A percentile compares a stretch with the other conserved stretches of the same genome.
phyloP scores from a whole-genome alignment of 805 yeast species.

The Starmerella ratchasimensis region DNA sequence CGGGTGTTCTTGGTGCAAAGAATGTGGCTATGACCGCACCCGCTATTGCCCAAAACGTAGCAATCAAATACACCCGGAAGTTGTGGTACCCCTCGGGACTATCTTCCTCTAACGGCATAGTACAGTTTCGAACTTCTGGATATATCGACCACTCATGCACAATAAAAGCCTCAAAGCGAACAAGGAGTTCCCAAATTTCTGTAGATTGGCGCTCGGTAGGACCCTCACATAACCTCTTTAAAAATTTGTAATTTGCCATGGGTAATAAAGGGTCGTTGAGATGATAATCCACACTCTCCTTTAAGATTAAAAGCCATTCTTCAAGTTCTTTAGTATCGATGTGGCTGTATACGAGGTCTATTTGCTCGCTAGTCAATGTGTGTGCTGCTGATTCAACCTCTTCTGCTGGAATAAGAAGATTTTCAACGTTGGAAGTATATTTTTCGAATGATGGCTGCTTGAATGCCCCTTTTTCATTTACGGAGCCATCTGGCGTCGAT shows the following conservation, averaged over 20 bases:
- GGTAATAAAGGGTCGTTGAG: slow-evolving; percentile 38
- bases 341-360: slow-evolving; percentile 11
- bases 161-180: slow-evolving; percentile 33
- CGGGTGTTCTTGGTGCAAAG: slow-evolving; percentile 45
- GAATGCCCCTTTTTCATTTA: too few species aligned
- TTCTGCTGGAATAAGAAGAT: neutral
- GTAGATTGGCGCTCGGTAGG: slow-evolving; percentile 4
- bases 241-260: slow-evolving; percentile 26
- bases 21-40: slow-evolving; percentile 46
- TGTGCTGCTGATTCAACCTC: neutral
- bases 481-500: too few species aligned
- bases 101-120: slow-evolving; percentile 38
- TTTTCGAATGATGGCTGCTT: too few species aligned
- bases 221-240: slow-evolving; percentile 22
- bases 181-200: slow-evolving; percentile 14
- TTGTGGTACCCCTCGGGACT: slow-evolving; percentile 34
- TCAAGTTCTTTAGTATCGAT: slow-evolving; percentile 23
- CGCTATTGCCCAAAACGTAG: slow-evolving; percentile 37
- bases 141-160: slow-evolving; percentile 38
- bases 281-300: slow-evolving; percentile 32
- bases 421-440: too few species aligned
- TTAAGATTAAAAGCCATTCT: slow-evolving; percentile 32
- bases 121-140: slow-evolving; percentile 49
- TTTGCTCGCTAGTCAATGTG: neutral
- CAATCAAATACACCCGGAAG: slow-evolving; percentile 38